Evolutionary conservation across 331 rosid genomes (phyloP).

Genomic region (Acacia concinna): DNA sequence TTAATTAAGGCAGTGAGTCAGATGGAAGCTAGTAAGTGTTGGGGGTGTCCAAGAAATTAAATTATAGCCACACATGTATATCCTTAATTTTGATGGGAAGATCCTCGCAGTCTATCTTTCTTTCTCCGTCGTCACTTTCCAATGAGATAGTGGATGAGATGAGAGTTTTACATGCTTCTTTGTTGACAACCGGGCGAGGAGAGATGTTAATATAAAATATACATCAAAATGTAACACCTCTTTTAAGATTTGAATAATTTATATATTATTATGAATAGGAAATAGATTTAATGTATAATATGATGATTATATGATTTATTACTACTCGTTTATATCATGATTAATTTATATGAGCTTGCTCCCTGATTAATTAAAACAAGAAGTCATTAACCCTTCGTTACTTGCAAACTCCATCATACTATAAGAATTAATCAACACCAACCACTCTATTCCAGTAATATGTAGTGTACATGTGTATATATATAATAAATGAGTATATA

Average conservation of each 20-base stretch:
- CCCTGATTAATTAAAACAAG: neutral
- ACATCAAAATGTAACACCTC: neutral
- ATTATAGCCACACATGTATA: neutral
- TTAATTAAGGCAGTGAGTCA: neutral
- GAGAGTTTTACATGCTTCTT: constrained; percentile 12
- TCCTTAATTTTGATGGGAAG: neutral
- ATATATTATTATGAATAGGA: neutral
- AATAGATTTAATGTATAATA: neutral
- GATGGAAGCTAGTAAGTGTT: neutral
- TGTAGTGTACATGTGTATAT: no score
- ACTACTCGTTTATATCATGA: neutral
- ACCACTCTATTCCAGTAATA: neutral
- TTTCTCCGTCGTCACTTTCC: neutral
- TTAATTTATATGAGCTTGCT: neutral
- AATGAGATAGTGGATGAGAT: neutral
- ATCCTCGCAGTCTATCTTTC: neutral
- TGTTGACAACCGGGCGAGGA: neutral
- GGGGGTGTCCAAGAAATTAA: neutral
- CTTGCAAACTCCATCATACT: neutral
- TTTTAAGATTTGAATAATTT: neutral
- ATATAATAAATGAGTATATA: no score
- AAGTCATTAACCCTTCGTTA: neutral
- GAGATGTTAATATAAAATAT: neutral
- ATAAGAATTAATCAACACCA: neutral
- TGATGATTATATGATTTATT: neutral